Evolutionary conservation across 1,139 yeast genomes (phyloP), one percentile per base, ranked within the genome.

Genomic region (Kodamaea plutei): DNA sequence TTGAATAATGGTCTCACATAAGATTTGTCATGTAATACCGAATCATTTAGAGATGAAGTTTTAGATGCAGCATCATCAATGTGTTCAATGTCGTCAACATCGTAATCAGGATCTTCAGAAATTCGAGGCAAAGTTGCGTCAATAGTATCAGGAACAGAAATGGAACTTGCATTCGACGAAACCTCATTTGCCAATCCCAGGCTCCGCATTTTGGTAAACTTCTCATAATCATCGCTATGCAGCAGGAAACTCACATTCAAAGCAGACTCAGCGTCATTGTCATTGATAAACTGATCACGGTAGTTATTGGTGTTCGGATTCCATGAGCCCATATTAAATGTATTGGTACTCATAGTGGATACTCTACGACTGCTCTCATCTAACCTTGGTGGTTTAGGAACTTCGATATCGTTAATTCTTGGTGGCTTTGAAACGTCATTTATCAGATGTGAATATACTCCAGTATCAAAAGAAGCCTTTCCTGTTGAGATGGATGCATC

Each of bases 261-360:
- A 12, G 50, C 49, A 0, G 71, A 64, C 33, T 64, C 73, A 36
- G 57, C 59, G 38, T 68, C 72, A 40, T 64, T 67, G 30, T 64
- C 73, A 41, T 56, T 61, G 23, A 73, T 71, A 36, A 73, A 73
- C 35, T 67, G 69, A 39, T 71, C 77, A 31, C 79, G 58, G 48
- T 52, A 72, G 31, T 57, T 61, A 26, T 58, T 63, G 8, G 78
- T 71, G 39, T 71, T 65, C 4, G 79, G 79, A 36, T 64, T 61
- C 79, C 79, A 73, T 12, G 56, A 57, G 2, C 78, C 79, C 60
- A 73, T 59, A 36, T 61, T 68, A 44, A 71, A 49, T 19, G 74
- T 57, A 22, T 48, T 54, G 3, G 59, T 56, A 36, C 69, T 63
- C 54, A 56, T 52, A 4, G 68, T 58, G 1, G 72, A 64, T 8